These are phyloP conservation scores for Balakata baccata DNA, from an alignment of 345 rosid genomes.

Conservation along the genomic window DNA sequence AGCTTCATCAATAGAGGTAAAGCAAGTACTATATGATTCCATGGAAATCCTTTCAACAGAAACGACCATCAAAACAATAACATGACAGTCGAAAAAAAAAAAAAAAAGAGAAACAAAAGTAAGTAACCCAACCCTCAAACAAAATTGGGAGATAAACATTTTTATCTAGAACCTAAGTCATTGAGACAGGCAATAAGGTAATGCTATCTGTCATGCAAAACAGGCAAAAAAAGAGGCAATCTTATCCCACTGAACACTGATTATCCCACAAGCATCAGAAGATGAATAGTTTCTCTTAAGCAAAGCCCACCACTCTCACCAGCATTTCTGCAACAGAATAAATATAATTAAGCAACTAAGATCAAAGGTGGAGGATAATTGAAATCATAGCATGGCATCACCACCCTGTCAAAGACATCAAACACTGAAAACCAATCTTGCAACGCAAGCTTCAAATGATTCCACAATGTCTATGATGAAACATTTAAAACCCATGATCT, in stretches of 20 bases:
- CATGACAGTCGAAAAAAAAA: neutral
- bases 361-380: constrained; percentile 34
- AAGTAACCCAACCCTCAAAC: constrained; percentile 15
- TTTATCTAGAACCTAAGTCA: constrained; percentile 24
- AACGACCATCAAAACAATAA: neutral
- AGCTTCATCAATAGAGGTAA: neutral
- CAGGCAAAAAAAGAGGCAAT: constrained; percentile 15
- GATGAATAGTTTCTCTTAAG: constrained; percentile 48
- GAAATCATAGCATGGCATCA: constrained; percentile 38
- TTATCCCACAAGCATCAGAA: constrained; percentile 49
- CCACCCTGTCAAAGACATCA: constrained; percentile 49
- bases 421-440: constrained; percentile 45
- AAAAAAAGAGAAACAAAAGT: neutral
- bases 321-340: constrained; percentile 69
- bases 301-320: constrained; percentile 56
- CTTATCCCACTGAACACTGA: constrained; percentile 39
- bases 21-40: neutral
- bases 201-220: constrained; percentile 36
- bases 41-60: neutral
- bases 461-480: constrained; percentile 39
- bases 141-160: constrained; percentile 11
- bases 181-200: constrained; percentile 20
- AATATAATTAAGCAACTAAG: constrained; percentile 44
- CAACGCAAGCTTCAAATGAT: constrained; percentile 45
- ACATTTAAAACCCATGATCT: constrained; percentile 50